Evolutionary conservation across 768 basidiomycete species (phyloP), one percentile per base, ranked within the genome.

Genomic region (Heimioporus sp.): DNA sequence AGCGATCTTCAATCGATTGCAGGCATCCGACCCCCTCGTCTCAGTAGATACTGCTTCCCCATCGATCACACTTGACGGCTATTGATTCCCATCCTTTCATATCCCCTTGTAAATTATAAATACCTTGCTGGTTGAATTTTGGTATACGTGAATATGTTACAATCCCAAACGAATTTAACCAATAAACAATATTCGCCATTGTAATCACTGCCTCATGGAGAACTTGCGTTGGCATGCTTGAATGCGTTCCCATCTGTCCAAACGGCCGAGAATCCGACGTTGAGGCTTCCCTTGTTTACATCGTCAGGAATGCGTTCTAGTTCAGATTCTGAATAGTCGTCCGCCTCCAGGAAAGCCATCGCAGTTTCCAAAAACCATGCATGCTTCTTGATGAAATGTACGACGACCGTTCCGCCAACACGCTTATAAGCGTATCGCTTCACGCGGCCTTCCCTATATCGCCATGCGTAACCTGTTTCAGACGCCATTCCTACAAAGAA

Each of bases 321-420:
- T 51, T 69, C 67, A 24, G 56, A 58, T 50, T 87, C 83, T 10
- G 83, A 85, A 51, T 80, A 72, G 53, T 92, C 86, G 30, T 85
- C 81, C n/a, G 85, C 81, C 48, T 89, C 91, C 28, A 98, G 75
- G 21, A 99, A 74, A 16, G 92, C 93, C 11, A 93, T 72, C 11
- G 92, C 91, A 6, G 95, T 91, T 73, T 99, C 96, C 59, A 94
- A 69, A 72, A 90, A 98, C 96, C 96, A 99, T 73, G 90, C 88
- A 57, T 91, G 85, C 68, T 92, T 88, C 83, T 98, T 99, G 77
- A 99, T 87, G 67, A 92, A 98, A 72, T 99, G 96, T 46, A 99
- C 93, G 19, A 93, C 90, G 42, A 95, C 80, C 3, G 96, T 99
- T 6, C 96, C 97, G 4, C 96, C 96, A 10, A 92, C 81, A 19